Percentiles rank a stretch among this genome's conserved stretches.
Evolutionary conservation across 169 alveolate species (phyloP).

Genomic region (Plasmodium sp.): DNA sequence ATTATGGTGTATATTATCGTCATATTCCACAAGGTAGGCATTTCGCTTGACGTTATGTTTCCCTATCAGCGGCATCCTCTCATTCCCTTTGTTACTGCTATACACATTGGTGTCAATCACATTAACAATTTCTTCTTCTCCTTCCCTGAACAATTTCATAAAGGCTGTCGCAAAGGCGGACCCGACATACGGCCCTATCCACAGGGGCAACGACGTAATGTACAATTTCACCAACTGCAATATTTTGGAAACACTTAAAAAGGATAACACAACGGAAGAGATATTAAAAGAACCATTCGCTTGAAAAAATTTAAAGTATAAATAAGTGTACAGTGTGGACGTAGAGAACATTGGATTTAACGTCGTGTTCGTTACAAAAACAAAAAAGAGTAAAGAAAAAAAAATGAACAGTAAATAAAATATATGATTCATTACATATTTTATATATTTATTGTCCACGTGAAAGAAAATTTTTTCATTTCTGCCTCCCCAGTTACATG

Average conservation of each 20-base stretch:
- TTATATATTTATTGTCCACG: conserved; percentile 61
- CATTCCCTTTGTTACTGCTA: conserved; percentile 11
- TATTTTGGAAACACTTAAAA: conserved; percentile 54
- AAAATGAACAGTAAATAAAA: conserved; percentile 66
- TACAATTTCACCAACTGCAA: conserved; percentile 27
- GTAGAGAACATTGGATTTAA: conserved; percentile 68
- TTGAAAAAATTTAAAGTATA: conserved; percentile 53
- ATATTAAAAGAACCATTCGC: conserved; percentile 11
- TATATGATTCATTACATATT: conserved; percentile 54
- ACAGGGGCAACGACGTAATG: conserved; percentile 42
- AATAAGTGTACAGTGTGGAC: conserved; percentile 44
- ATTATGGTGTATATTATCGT: conserved; percentile 40
- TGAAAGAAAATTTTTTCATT: not conserved
- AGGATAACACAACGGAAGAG: conserved; percentile 14
- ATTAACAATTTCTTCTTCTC: conserved; percentile 47
- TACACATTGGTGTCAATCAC: conserved; percentile 53
- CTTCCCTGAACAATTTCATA: conserved; percentile 15
- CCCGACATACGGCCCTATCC: conserved; percentile 71
- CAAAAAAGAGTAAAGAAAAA: conserved; percentile 57
- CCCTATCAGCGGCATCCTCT: conserved; percentile 35
- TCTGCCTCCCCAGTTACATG: not conserved
- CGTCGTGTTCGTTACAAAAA: conserved; percentile 70
- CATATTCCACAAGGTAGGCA: conserved; percentile 54
- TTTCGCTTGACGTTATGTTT: conserved; percentile 21
- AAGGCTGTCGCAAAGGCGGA: conserved; percentile 51